phyloP scores from a whole-genome alignment of 2,329 filamentous ascomycete genomes.

The Claviceps pusilla region DNA sequence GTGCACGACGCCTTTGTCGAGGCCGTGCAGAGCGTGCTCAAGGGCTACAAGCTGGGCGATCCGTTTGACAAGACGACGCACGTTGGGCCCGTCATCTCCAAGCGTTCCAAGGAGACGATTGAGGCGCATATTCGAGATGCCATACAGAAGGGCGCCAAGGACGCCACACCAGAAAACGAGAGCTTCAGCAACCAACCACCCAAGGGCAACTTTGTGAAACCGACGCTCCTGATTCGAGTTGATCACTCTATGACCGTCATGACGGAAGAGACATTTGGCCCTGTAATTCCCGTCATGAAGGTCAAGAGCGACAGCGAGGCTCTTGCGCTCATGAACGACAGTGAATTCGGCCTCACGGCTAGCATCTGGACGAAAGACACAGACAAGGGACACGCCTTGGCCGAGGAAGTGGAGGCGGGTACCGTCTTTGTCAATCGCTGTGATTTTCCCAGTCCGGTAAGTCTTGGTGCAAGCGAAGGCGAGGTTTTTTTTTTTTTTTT shows the following conservation, averaged over 20 bases:
- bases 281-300: slow-evolving; percentile 79
- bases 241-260: slow-evolving; percentile 77
- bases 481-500: not conserved
- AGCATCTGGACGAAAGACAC: slow-evolving; percentile 94
- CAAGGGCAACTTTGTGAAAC: slow-evolving; percentile 80
- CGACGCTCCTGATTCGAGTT: slow-evolving; percentile 66
- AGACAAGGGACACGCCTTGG: slow-evolving; percentile 56
- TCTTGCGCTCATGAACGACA: slow-evolving; percentile 79
- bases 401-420: slow-evolving; percentile 72
- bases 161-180: slow-evolving; percentile 69
- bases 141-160: slow-evolving; percentile 64
- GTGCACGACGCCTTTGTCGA: slow-evolving; percentile 72
- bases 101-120: slow-evolving; percentile 60
- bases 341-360: slow-evolving; percentile 85
- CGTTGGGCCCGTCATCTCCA: slow-evolving; percentile 78
- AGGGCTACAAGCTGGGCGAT: slow-evolving; percentile 75
- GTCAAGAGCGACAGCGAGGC: slow-evolving; percentile 72
- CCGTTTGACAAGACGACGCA: slow-evolving; percentile 66
- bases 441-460: slow-evolving; percentile 80
- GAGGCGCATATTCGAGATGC: slow-evolving; percentile 70
- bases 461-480: slow-evolving; percentile 20
- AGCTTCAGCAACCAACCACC: slow-evolving; percentile 57
- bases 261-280: slow-evolving; percentile 90
- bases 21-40: slow-evolving; percentile 65
- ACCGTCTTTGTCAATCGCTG: slow-evolving; percentile 94